Evolutionary conservation across 2,329 filamentous ascomycete species (phyloP), one percentile per base, ranked within the genome.

Genomic region (Zymoseptoria tritici): DNA sequence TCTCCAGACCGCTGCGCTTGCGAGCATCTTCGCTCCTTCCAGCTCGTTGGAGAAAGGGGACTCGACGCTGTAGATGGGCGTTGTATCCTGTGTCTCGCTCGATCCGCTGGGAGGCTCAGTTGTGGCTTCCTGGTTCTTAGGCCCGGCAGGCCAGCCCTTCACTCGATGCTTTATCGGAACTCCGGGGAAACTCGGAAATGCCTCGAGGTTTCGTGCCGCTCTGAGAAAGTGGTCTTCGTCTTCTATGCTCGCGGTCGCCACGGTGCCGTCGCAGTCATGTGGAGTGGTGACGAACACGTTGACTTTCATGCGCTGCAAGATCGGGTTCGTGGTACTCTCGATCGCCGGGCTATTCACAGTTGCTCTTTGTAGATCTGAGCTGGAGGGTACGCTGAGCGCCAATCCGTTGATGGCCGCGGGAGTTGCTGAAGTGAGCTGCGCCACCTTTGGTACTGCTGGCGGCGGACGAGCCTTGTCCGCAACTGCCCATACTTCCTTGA

Each of bases 401-500:
- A 3, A 1, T 3, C 16, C 16, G 9, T 42, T 16, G 36, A 42
- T 16, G 36, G 57, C 36, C 50, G 55, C 21, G 24, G 64, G 57
- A 22, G 61, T 55, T 54, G 62, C 42, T 31, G 62, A 31, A 19
- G 61, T 49, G 22, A 60, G 20, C 13, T 54, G 11, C n/a, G 56
- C 56, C 29, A 57, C 60, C 26, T 62, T 64, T 53, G 58, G 57
- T 57, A 58, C 61, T 60, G 57, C 68, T 62, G 66, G 29, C 52
- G 67, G 68, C 51, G 71, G 65, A 55, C 72, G 68, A 20, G 85
- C 82, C 57, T 76, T 79, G 75, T 93, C 92, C 0, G 88, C 91
- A 57, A 89, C 78, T 64, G 88, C 85, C 89, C 90, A 97, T 0
- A 97, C 92, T 74, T 97, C 91, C 9, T 79, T 83, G 4, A 97